A percentile compares a stretch with the other conserved stretches of the same genome.
Evolutionary conservation across 208 protist genomes (phyloP).

Genomic region (Herpetomonas muscarum): DNA sequence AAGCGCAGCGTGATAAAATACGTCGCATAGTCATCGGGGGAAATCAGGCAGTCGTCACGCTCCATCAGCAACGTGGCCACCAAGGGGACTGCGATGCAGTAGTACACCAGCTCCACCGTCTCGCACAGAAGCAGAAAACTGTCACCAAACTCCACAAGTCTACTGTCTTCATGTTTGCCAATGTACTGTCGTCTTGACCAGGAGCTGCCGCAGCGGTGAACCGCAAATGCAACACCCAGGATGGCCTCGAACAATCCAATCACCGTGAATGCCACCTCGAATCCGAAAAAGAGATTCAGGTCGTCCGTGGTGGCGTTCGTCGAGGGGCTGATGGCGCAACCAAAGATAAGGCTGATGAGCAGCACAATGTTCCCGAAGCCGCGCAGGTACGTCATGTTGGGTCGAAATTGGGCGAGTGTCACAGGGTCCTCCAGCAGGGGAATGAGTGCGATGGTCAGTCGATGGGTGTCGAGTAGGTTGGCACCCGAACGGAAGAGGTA

Average conservation of each 20-base stretch:
- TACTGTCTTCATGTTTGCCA: slow-evolving; percentile 17
- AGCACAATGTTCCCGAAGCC: slow-evolving; percentile 43
- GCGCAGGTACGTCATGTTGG: slow-evolving; percentile 33
- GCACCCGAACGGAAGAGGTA: slow-evolving; percentile 54
- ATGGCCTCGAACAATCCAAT: slow-evolving; percentile 43
- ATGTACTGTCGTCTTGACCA: slow-evolving; percentile 15
- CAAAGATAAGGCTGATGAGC: slow-evolving; percentile 46
- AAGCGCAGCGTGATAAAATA: slow-evolving; percentile 68
- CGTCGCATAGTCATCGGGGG: slow-evolving; percentile 40
- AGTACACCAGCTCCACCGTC: slow-evolving; percentile 62
- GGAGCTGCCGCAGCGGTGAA: slow-evolving; percentile 43
- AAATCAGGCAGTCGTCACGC: slow-evolving; percentile 31
- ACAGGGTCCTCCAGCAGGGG: slow-evolving; percentile 68
- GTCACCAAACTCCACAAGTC: slow-evolving; percentile 43
- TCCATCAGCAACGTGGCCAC: slow-evolving; percentile 52
- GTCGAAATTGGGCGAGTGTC: slow-evolving; percentile 43
- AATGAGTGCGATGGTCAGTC: slow-evolving; percentile 47
- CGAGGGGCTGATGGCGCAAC: slow-evolving; percentile 50
- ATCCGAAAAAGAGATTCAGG: slow-evolving; percentile 53
- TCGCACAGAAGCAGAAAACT: slow-evolving; percentile 52
- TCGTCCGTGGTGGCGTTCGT: slow-evolving; percentile 30
- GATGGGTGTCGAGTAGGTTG: slow-evolving; percentile 48
- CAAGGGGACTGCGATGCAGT: slow-evolving; percentile 42
- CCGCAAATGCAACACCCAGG: slow-evolving; percentile 33
- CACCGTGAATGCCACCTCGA: slow-evolving; percentile 50